Evolutionary conservation across 2,329 filamentous ascomycete genomes (phyloP), one percentile per base, ranked within the genome.

Genomic region (Nemania bipapillata): DNA sequence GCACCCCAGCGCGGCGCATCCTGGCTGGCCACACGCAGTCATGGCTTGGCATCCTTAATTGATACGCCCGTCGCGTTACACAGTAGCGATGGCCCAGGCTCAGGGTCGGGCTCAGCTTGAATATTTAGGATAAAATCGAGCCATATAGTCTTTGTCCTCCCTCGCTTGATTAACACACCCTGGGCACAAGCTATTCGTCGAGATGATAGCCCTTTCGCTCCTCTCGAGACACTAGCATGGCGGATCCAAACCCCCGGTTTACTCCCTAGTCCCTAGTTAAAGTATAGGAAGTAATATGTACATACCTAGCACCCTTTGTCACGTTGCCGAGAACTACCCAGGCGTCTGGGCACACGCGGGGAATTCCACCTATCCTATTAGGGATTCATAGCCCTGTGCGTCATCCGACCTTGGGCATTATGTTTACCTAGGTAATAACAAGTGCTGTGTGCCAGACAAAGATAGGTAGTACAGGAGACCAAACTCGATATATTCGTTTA

Each of bases 311-410:
- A n/a, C 32, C 35, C 42, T 24, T 57, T 63, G 53, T 67, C 47
- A 28, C 54, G 42, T 35, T 54, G 65, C 59, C 65, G 55, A 63
- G 60, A 63, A 54, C 28, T 40, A 40, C 66, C 63, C 59, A 66
- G 32, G 55, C 32, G 40, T 26, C 32, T 59, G 50, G 49, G 49
- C 67, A 67, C 47, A 66, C 63, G 67, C 58, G 67, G 63, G 67
- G 58, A 45, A 56, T 55, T 50, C 66, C 63, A 66, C 63, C 45
- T 30, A 55, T 49, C 32, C 28, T 12, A 30, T 66, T 47, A 60
- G 63, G 59, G 67, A 62, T 62, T 42, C 20, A 12, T 40, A 63
- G 49, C 63, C 63, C 49, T 50, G 37, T 63, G 15, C 35, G 37
- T 45, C 47, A 42, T 68, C 32, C 56, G 45, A 65, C 26, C 4